phyloP scores from a whole-genome alignment of 257 asterid genomes.

The Ajuga chamaepitys region DNA sequence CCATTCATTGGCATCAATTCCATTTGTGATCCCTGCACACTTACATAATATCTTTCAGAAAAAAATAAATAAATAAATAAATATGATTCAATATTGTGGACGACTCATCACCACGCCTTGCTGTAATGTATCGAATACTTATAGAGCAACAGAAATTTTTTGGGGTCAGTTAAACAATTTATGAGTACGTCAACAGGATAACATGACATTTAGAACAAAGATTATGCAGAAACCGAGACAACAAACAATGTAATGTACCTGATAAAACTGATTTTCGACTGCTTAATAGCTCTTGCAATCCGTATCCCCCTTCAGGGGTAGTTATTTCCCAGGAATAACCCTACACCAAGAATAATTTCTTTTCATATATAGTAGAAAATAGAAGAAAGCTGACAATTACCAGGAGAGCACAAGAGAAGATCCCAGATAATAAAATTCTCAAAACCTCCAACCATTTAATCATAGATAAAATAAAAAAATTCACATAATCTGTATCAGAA shows the following conservation, averaged over 20 bases:
- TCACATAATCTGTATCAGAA: neutral
- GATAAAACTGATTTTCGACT: slow-evolving; percentile 65
- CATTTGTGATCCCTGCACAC: slow-evolving; percentile 84
- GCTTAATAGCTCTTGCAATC: slow-evolving; percentile 60
- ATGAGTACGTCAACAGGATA: neutral
- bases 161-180: neutral
- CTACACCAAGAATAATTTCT: slow-evolving; percentile 34
- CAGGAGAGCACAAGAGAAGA: neutral
- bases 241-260: slow-evolving; percentile 33
- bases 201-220: neutral
- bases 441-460: neutral
- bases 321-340: slow-evolving; percentile 97
- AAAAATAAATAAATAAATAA: too few relatives aligned
- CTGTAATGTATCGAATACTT: neutral
- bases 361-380: neutral
- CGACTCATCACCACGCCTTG: neutral
- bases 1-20: slow-evolving; percentile 81
- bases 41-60: neutral
- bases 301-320: slow-evolving; percentile 93
- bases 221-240: neutral
- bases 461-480: neutral
- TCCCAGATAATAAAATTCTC: neutral
- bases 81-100: neutral
- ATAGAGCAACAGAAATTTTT: neutral
- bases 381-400: too few relatives aligned